These are phyloP conservation scores for Trichoderma sp. DNA, from an alignment of 2,329 filamentous ascomycete species.

Conservation along the genomic window DNA sequence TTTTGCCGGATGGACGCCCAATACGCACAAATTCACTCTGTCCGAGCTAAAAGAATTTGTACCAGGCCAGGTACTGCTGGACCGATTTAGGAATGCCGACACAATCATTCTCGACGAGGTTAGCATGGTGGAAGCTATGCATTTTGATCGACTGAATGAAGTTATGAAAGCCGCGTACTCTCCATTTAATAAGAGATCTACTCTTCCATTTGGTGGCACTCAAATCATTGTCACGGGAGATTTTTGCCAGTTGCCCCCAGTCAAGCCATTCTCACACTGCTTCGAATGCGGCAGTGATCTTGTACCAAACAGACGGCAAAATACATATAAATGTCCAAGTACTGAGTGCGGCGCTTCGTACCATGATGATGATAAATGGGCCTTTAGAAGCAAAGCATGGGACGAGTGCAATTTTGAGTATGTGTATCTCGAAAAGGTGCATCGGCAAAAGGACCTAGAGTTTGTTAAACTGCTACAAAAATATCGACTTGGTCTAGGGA, in stretches of 20 bases:
- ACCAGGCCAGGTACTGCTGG: slow-evolving; percentile 38
- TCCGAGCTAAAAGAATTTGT: background rate
- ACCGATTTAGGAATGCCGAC: slow-evolving; percentile 39
- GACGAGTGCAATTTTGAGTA: slow-evolving; percentile 53
- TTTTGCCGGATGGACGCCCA: slow-evolving; percentile 57
- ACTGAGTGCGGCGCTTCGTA: background rate
- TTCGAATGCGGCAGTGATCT: slow-evolving; percentile 24
- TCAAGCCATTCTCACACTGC: slow-evolving; percentile 51
- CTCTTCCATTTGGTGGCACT: slow-evolving; percentile 29
- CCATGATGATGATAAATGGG: slow-evolving; percentile 57
- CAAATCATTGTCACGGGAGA: slow-evolving; percentile 42
- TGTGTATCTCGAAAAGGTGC: slow-evolving; percentile 55
- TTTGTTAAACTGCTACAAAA: background rate
- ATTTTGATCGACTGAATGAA: slow-evolving; percentile 29
- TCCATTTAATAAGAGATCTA: background rate
- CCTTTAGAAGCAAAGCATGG: slow-evolving; percentile 60
- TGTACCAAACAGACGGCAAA: background rate
- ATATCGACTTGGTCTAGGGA: background rate
- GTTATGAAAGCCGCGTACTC: slow-evolving; percentile 35
- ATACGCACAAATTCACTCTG: slow-evolving; percentile 16
- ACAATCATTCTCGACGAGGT: slow-evolving; percentile 67
- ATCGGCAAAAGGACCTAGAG: slow-evolving; percentile 49
- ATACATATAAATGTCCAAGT: slow-evolving; percentile 24
- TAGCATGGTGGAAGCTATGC: slow-evolving; percentile 61
- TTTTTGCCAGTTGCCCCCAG: slow-evolving; percentile 61